Conservation (phyloP, 148 eudicot species). For the Camellia lanceoleosa region DNA sequence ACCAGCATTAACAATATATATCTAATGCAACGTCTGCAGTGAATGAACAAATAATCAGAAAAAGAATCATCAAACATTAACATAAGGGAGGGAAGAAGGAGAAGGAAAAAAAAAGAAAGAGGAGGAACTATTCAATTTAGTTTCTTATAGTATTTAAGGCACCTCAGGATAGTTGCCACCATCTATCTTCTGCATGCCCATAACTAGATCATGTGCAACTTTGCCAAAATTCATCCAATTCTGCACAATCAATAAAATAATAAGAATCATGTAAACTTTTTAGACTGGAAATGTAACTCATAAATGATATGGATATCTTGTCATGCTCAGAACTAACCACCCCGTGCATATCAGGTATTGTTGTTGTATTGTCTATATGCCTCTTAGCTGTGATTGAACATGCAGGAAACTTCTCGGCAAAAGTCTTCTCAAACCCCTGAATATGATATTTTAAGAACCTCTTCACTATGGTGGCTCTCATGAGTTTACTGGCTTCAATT, state of each 20-base stretch:
- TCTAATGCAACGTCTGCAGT: constrained; percentile 81
- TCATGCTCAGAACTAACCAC: constrained; percentile 47
- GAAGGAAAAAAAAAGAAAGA: too few species aligned
- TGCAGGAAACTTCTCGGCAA: constrained; percentile 89
- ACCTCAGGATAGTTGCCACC: constrained; percentile 99
- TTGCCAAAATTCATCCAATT: constrained; percentile 94
- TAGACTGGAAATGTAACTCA: background rate
- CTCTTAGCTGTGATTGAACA: constrained; percentile 90
- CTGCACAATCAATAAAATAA: constrained; percentile 44
- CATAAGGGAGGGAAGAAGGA: background rate
- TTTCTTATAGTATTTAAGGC: constrained; percentile 12
- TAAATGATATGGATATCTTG: background rate
- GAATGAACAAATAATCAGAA: constrained; percentile 16
- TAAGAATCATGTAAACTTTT: constrained; percentile 12
- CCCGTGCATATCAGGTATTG: constrained; percentile 86
- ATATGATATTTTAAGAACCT: constrained; percentile 85
- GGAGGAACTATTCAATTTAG: background rate
- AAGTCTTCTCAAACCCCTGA: constrained; percentile 87
- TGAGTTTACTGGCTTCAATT: constrained; percentile 76
- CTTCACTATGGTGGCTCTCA: constrained; percentile 79
- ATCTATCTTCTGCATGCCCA: constrained; percentile 91
- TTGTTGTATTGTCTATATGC: constrained; percentile 82
- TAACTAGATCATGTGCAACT: constrained; percentile 80
- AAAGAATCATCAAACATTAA: background rate
- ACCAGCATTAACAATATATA: constrained; percentile 94